Evolutionary conservation across 1,139 yeast genomes (phyloP), one percentile per base, ranked within the genome.

Genomic region (Eremothecium gossypii): DNA sequence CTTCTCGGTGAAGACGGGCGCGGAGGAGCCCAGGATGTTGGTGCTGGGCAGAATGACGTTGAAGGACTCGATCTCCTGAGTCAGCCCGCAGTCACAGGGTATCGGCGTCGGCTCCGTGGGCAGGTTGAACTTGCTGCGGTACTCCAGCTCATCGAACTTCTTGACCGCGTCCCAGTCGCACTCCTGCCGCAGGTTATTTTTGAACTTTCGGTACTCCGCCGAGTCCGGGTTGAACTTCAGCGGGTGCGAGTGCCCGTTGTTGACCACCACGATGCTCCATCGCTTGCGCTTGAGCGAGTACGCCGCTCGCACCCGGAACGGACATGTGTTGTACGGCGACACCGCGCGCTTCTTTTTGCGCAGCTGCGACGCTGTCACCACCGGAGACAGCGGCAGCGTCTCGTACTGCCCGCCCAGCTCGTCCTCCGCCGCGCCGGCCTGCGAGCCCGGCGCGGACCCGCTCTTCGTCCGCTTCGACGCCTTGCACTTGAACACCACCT

Each of bases 401-500:
- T 26, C 30, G 27, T n/a, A 13, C n/a, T 8, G 11, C 11, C 20
- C 8, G 17, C 32, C 27, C 8, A 28, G 26, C 10, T 41, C 40
- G 2, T 32, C 14, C 10, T 23, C 29, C 4, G 34, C 45, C 13
- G 38, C 30, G 7, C 30, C 26, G n/a, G 17, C 17, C 12, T n/a
- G 17, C 12, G 37, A n/a, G 29, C 7, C 4, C 27, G 37, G 27
- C 27, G 29, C 27, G 7, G 17, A n/a, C 13, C 29, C 29, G 12
- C 29, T 23, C 42, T 50, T 58, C 49, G 55, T 60, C 46, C 59
- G 57, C 52, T 53, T 61, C 44, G 53, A 58, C 47, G 57, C 69
- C 55, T 78, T 80, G 57, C 91, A 81, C 54, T 78, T 76, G 64
- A 81, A 81, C 12, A 81, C 79, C 33, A 80, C 79, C 59, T 81